Evolutionary conservation across 108 stramenopile genomes (phyloP).

Genomic region (Cyclotella atomus): DNA sequence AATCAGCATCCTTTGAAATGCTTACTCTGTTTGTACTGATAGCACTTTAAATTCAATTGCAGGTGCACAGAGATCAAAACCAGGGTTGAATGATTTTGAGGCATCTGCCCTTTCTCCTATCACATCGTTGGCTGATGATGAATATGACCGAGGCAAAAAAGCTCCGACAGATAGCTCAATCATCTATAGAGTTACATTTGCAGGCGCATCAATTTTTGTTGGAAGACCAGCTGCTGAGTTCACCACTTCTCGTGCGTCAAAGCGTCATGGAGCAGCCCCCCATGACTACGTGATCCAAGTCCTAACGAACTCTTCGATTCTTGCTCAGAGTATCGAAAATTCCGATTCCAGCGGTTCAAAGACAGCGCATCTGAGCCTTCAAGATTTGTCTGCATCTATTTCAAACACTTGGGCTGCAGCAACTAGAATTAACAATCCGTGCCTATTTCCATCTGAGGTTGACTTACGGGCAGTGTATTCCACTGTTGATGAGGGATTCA

Average conservation of each 20-base stretch:
- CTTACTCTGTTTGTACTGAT: too few relatives aligned
- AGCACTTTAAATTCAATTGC: background rate
- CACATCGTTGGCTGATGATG: conserved; percentile 3
- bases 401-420: conserved; percentile 39
- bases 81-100: background rate
- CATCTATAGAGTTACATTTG: conserved; percentile 64
- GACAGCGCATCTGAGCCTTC: conserved; percentile 72
- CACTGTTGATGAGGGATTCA: conserved; percentile 65
- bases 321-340: conserved; percentile 84
- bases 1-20: too few relatives aligned
- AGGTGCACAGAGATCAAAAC: conserved; percentile 4
- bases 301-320: conserved; percentile 67
- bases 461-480: conserved; percentile 72
- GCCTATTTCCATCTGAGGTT: conserved; percentile 57
- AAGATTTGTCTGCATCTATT: conserved; percentile 68
- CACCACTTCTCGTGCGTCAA: conserved; percentile 7
- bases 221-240: conserved; percentile 60
- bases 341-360: conserved; percentile 66
- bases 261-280: conserved; percentile 5
- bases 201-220: conserved; percentile 64
- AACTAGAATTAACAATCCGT: conserved; percentile 40
- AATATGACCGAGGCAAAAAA: background rate
- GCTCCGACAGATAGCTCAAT: conserved; percentile 57
- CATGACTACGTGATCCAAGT: conserved; percentile 60
- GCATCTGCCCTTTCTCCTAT: background rate